These are phyloP conservation scores for Populus pruinosa DNA, from an alignment of 345 rosid species.

Conservation along the genomic window DNA sequence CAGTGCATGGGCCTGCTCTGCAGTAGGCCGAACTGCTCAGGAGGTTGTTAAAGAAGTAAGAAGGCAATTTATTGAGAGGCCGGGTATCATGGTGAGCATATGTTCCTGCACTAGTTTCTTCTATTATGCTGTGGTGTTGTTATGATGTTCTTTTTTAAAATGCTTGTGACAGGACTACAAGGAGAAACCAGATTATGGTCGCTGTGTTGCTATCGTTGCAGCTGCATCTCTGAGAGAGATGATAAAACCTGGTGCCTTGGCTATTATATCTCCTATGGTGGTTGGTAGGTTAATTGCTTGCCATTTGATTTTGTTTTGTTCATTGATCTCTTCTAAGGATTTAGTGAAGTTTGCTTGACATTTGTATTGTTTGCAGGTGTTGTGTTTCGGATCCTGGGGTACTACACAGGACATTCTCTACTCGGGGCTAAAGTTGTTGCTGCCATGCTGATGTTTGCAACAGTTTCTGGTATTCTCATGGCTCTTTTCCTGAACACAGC, in stretches of 20 bases:
- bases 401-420: slow-evolving; percentile 83
- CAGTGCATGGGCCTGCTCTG: slow-evolving; percentile 96
- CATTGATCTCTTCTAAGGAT: neutral
- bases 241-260: slow-evolving; percentile 97
- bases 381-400: slow-evolving; percentile 75
- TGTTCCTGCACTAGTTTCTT: neutral
- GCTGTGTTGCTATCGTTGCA: slow-evolving; percentile 97
- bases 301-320: neutral
- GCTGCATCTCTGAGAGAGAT: slow-evolving; percentile 94
- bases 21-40: slow-evolving; percentile 98
- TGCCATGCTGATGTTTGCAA: slow-evolving; percentile 89
- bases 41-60: slow-evolving; percentile 99
- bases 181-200: slow-evolving; percentile 98
- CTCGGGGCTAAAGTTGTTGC: slow-evolving; percentile 98
- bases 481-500: slow-evolving; percentile 97
- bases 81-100: slow-evolving; percentile 88
- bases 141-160: neutral
- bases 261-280: slow-evolving; percentile 77
- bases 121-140: neutral
- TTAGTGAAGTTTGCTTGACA: neutral
- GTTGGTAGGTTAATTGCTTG: slow-evolving; percentile 49
- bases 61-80: slow-evolving; percentile 96
- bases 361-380: slow-evolving; percentile 47
- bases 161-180: slow-evolving; percentile 58
- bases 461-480: slow-evolving; percentile 96